Evolutionary conservation across 768 basidiomycete genomes (phyloP), one percentile per base, ranked within the genome.

Genomic region (Pholiota molesta): DNA sequence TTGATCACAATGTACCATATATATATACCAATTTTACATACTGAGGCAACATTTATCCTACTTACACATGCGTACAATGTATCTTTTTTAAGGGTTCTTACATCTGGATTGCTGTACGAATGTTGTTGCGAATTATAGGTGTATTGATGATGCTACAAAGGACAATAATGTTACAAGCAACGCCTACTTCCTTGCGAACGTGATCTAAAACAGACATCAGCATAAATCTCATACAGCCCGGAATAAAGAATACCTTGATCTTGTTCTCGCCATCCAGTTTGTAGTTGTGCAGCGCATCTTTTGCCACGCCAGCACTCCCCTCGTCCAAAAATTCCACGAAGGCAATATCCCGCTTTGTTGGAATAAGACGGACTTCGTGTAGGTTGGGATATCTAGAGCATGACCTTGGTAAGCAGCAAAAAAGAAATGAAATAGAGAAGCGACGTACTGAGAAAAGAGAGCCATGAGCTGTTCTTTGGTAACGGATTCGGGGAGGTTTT

Each of bases 241-340:
- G 28, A 31, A 17, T 29, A 21, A 54, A 31, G 63, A 77, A 66
- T 57, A 90, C 96, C 87, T 98, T 99, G 84, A 98, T 97, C 80
- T 98, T 98, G 79, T 94, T 94, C 77, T 97, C 96, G 56, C 95
- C 95, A 67, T 97, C 95, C 73, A 99, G 81, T 76, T 94, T 95
- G 86, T 94, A 95, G 75, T 98, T 98, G 85, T 99, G 96, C 70
- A 99, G 77, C 16, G 94, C 96, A 62, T 98, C 96, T 73, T 97
- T 96, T 44, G 97, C 97, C 55, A 90, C 86, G 21, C 88, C 90
- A 16, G 97, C 92, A 65, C 92, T 92, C 42, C 82, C 86, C 74
- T 99, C 97, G 88, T 99, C 97, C 74, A 89, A 70, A 68, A 91
- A 99, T 73, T 99, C 97, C 77, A 99, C 95, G 83, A 99, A 99